These are phyloP conservation scores for Triticum dicoccoides DNA, from an alignment of 176 grass and related monocot genomes.

Conservation along the genomic window DNA sequence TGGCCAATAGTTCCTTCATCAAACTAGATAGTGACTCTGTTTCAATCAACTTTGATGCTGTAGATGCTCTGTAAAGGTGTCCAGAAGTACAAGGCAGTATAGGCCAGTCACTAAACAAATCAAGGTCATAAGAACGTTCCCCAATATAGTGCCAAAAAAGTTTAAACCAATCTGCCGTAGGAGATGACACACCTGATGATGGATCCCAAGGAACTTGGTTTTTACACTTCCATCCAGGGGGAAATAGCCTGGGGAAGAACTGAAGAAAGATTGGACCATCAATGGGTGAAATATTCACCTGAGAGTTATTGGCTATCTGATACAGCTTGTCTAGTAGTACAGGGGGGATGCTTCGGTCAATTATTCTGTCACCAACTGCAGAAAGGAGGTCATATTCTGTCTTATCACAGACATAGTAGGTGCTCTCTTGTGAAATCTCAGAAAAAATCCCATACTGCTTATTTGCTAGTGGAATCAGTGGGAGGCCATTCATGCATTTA, in stretches of 20 bases:
- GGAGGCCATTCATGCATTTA: constrained; percentile 68
- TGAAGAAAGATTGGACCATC: constrained; percentile 64
- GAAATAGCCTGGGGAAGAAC: constrained; percentile 78
- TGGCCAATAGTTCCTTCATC: constrained; percentile 62
- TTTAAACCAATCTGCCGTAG: constrained; percentile 73
- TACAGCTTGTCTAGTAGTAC: constrained; percentile 56
- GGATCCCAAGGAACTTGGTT: constrained; percentile 79
- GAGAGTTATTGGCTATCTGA: constrained; percentile 60
- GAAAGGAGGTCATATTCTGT: constrained; percentile 75
- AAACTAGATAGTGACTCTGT: constrained; percentile 61
- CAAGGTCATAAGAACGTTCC: constrained; percentile 61
- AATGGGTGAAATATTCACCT: constrained; percentile 66
- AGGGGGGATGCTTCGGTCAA: constrained; percentile 69
- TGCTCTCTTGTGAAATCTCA: constrained; percentile 35
- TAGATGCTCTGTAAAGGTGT: constrained; percentile 64
- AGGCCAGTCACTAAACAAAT: constrained; percentile 86
- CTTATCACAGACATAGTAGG: constrained; percentile 72
- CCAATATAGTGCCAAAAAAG: constrained; percentile 91
- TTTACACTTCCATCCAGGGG: constrained; percentile 77
- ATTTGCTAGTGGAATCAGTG: constrained; percentile 89
- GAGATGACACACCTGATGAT: constrained; percentile 43
- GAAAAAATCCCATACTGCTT: constrained; percentile 70
- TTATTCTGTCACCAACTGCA: constrained; percentile 63
- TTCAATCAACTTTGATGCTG: constrained; percentile 73
- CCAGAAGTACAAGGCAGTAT: constrained; percentile 89